Base-by-base conservation (phyloP, 2,329 filamentous ascomycete species). In the Colletotrichum theobromicola region DNA sequence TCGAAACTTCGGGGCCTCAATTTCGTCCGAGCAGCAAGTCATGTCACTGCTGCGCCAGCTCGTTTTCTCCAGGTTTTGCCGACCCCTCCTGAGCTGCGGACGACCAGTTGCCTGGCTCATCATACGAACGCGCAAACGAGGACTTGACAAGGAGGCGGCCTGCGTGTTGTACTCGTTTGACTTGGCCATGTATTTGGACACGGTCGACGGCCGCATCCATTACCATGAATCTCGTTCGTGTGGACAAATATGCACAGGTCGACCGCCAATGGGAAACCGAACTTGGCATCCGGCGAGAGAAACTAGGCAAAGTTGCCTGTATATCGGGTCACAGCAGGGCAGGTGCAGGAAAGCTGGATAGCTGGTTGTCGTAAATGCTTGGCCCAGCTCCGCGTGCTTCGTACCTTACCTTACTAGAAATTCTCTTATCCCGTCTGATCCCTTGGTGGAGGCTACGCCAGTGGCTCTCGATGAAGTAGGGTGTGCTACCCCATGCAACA, bases 21-120 rank as follows among this genome's bases (percentile, higher is more conserved):
- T 72, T 72, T 75, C 68, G 57, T 72, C 68, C 62, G 68, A 72
- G 68, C 72, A 72, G 21, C 61, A 4, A 55, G 30, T 32, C 37
- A 65, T 60, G 58, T 64, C 66, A 69, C 58, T 50, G 24, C 28
- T 46, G 18, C 15, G 35, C 35, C 34, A 50, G 61, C 61, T 46
- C 15, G 34, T 46, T 16, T 6, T 37, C 61, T 30, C 61, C 26
- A 30, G 24, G 34, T 24, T 26, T 37, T 28, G 28, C 34, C 42
- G 61, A 50, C 21, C 60, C 35, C 26, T 61, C 53, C 34, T n/a
- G 16, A 26, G n/a, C n/a, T 50, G n/a, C 16, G 21, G 34, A 21
- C 66, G 35, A 28, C 55, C 24, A 16, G 55, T 13, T 68, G 66
- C 66, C 55, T 46, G 34, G 28, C 50, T 68, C 10, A 35, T 68